Evolutionary conservation across 164 flowering plant genomes (phyloP), one percentile per base, ranked within the genome.

Genomic region (Vitis labrusca): DNA sequence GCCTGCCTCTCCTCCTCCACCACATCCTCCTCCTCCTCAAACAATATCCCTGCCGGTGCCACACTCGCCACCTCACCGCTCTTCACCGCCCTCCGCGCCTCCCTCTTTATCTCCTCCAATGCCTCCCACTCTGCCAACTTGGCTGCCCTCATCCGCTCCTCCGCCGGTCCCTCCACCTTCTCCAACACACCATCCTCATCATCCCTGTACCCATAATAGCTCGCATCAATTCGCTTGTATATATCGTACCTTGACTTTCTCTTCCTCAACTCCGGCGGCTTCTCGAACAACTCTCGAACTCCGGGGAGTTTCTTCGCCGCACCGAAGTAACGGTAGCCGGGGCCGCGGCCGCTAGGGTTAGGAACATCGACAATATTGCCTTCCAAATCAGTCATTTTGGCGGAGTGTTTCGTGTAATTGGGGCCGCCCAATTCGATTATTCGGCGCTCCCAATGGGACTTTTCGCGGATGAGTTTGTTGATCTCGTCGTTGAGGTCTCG

Each of bases 331-430:
- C 97, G 79, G 66, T 92, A 92, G 1, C 98, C 98, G 1, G 97
- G 94, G 27, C 98, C 97, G 1, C 97, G 84, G 6, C 97, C 97
- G 51, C 97, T 84, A 32, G 97, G 97, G 72, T 92, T 94, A 0
- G 97, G 98, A 9, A 94, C 98, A 68, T 94, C 98, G 12, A 94
- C 86, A 30, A 94, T 94, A 66, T 94, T 92, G 0, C 98, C 98
- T 0, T 92, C 98, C 61, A 94, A 75, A 73, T 94, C 97, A 1
- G 97, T 94, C 98, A 94, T 91, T 73, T 94, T 88, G 0, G 98
- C 85, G 0, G 88, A 71, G 52, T 85, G 80, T 55, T 72, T 85
- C 17, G 85, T 48, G 74, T 94, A 86, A 75, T 94, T 91, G 0
- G 90, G 91, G 13, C 98, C 98, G 10, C 98, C 97, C 1, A 94